Conservation (phyloP, 306 rosid species). For the Acacia melanoxylon region DNA sequence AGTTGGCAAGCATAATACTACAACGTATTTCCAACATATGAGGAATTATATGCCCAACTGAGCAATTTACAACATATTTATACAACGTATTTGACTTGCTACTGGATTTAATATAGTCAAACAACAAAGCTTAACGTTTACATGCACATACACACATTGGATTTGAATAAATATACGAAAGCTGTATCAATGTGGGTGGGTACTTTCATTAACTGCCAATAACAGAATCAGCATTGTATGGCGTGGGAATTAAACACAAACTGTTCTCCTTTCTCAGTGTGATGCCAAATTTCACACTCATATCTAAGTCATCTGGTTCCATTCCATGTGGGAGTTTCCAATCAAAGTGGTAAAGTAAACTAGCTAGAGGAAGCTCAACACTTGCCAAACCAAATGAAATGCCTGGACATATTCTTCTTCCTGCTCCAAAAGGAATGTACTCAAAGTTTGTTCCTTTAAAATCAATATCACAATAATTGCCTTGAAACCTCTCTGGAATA, state of each 20-base stretch:
- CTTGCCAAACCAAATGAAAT: not conserved
- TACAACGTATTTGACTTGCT: too few species aligned
- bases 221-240: not conserved
- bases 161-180: too few species aligned
- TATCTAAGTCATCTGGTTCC: not conserved
- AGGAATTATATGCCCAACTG: too few species aligned
- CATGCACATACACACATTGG: too few species aligned
- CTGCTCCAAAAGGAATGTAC: not conserved
- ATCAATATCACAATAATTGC: not conserved
- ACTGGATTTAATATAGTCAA: too few species aligned
- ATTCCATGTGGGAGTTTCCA: slow-evolving; percentile 4
- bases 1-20: too few species aligned
- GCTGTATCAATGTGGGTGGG: not conserved
- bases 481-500: not conserved
- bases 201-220: not conserved
- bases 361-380: not conserved
- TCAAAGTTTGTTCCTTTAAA: not conserved
- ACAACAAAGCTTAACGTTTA: too few species aligned
- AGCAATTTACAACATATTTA: too few species aligned
- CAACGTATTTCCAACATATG: too few species aligned
- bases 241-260: not conserved
- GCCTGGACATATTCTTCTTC: slow-evolving; percentile 7
- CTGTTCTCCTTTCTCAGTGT: not conserved
- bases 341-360: not conserved
- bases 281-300: not conserved